Base-by-base conservation (phyloP, 306 rosid species). In the Lathyrus oleraceus region DNA sequence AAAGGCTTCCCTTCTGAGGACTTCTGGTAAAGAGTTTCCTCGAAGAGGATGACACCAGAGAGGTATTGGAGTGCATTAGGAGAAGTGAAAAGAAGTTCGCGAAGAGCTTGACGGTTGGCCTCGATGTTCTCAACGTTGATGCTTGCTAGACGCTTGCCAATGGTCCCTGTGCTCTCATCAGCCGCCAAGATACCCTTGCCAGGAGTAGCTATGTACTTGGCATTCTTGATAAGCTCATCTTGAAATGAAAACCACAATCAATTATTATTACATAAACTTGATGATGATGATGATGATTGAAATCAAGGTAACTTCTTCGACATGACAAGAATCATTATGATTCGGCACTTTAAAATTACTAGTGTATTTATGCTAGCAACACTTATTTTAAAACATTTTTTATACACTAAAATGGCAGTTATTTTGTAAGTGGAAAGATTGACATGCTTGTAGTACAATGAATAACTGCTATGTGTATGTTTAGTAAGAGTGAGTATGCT, bases 141-240 rank as follows among this genome's bases (percentile, higher is more conserved):
- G 89, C 96, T 92, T 15, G 96, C 54, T 15, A 89, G 79, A 42
- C 96, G 91, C 81, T 89, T 92, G 16, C 98, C 98, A 3, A 92
- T 92, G 60, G 96, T 92, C 62, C 95, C 98, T 0, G 96, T 92
- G 87, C 95, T 89, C 86, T 92, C 96, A 63, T 92, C 98, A 17
- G 98, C 96, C 5, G 96, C 98, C 79, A 89, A 76, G 11, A 92
- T 92, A 1, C 96, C 98, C 84, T 92, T 92, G 2, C 96, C 98
- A 0, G 95, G 88, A 2, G 88, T 86, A 2, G 92, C 98, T 69
- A 89, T 92, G 95, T 86, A 86, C 87, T 81, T 80, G 57, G 98
- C 96, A 59, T 82, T 92, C 85, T 89, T 87, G 64, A 92, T 77
- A 11, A 92, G 95, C 83, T 89, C 96, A 58, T 92, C 95, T 89